Conservation (phyloP, 1,284 basidiomycete species). For the Ustilago sp. region DNA sequence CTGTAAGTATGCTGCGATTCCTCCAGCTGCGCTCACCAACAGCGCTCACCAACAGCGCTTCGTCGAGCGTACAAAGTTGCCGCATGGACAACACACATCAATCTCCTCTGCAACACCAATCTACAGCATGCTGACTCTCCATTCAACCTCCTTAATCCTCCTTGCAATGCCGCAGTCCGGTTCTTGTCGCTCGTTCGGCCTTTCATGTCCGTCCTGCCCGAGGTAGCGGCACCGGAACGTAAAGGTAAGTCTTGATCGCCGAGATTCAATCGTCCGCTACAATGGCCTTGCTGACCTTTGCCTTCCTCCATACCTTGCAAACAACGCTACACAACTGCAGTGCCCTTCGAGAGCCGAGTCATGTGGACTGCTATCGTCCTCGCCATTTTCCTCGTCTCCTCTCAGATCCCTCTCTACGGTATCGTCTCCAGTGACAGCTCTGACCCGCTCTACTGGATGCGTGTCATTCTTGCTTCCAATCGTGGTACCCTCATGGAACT, state of each 20-base stretch:
- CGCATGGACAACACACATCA: not conserved
- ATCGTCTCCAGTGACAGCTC: conserved; percentile 69
- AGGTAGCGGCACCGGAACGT: conserved; percentile 68
- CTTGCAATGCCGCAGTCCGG: conserved; percentile 52
- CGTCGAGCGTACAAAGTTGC: not conserved
- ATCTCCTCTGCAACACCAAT: not conserved
- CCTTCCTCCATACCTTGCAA: not conserved
- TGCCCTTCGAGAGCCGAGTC: conserved; percentile 67
- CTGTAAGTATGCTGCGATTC: conserved; percentile 33
- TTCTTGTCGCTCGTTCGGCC: conserved; percentile 69
- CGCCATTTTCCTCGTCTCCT: conserved; percentile 68
- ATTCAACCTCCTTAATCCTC: not conserved
- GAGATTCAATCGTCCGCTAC: not conserved
- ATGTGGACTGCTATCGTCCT: conserved; percentile 69
- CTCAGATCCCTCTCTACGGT: conserved; percentile 69
- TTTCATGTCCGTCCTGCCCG: conserved; percentile 69
- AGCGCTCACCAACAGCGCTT: not conserved
- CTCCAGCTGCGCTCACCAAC: not conserved
- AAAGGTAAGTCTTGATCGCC: conserved; percentile 50
- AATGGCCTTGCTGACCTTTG: not conserved
- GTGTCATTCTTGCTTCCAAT: conserved; percentile 98
- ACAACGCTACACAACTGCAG: conserved; percentile 23
- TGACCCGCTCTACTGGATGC: conserved; percentile 99
- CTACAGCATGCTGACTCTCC: conserved; percentile 19
- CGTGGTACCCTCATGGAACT: conserved; percentile 99